Evolutionary conservation across 352 stramenopile genomes (phyloP).

Genomic region (Phytophthora ramorum): DNA sequence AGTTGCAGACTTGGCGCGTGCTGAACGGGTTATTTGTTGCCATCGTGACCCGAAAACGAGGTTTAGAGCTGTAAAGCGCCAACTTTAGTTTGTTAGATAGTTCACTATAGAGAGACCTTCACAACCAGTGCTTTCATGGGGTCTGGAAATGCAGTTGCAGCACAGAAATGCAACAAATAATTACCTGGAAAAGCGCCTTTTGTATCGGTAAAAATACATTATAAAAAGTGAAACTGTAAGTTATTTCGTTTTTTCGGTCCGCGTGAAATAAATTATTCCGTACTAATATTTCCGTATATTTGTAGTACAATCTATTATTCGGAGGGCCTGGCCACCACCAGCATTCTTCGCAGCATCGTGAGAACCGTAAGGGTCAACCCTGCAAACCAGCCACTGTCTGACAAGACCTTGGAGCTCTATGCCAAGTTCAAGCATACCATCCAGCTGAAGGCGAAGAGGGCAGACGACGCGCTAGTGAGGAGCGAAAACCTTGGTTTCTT

Average conservation of each 20-base stretch:
- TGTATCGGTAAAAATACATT: background rate
- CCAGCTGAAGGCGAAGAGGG: background rate
- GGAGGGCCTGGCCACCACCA: background rate
- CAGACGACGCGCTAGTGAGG: background rate
- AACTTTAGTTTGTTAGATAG: background rate
- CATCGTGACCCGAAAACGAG: background rate
- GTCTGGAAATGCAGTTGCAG: too few species aligned
- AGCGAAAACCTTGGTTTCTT: background rate
- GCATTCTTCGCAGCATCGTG: background rate
- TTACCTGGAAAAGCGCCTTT: background rate
- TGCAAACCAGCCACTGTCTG: background rate
- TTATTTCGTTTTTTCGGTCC: background rate
- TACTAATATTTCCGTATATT: too few species aligned
- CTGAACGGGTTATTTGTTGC: constrained; percentile 5
- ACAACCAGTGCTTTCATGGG: background rate
- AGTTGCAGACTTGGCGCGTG: constrained; percentile 5
- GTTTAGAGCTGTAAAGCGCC: background rate
- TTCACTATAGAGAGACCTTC: background rate
- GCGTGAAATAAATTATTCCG: too few species aligned
- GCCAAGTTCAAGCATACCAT: too few species aligned
- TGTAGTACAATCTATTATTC: background rate
- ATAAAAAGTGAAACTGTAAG: background rate
- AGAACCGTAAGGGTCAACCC: background rate
- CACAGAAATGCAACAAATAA: background rate
- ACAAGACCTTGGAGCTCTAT: background rate